Evolutionary conservation across 805 yeast species (phyloP), one percentile per base, ranked within the genome.

Genomic region (Pichia rugopelliculosa): DNA sequence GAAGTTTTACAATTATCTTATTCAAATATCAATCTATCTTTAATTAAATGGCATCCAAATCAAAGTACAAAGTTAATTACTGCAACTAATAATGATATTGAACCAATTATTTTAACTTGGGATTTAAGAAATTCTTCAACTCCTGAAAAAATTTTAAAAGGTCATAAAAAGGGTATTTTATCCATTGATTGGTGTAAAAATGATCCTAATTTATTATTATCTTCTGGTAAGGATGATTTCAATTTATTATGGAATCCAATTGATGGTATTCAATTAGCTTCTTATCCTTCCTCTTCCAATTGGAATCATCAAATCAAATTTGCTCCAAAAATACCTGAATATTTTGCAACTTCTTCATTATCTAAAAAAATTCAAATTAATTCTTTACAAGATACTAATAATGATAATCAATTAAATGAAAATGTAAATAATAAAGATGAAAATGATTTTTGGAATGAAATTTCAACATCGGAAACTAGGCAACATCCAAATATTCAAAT

Each of bases 31-130:
- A 83, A 82, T 47, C 75, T 91, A 44, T 80, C 95, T 33, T 76
- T 77, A 51, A 95, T 93, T 13, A 88, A 84, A 49, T 93, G 99
- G 99, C 97, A 93, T 65, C 99, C 99, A 48, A 69, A 76, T 39
- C 83, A 82, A 67, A 80, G 91, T 49, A 91, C 98, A 15, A 84
- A 80, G 62, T 76, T 93, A 50, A 80, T 86, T 24, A 91, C 98
- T 23, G 96, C 96, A 24, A 82, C 93, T 25, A 89, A 84, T 51
- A 77, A 80, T 49, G 97, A 90, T 65, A 71, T 75, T 20, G 78
- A 79, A 44, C 96, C 99, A 12, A 75, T 85, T 27, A 80, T 93
- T 46, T 69, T 88, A 54, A 73, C 91, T 15, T 93, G 99, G 99
- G 97, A 93, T 70, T 75, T 93, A 61, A 80, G 97, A 66, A 91